Evolutionary conservation across 2,329 filamentous ascomycete species (phyloP), one percentile per base, ranked within the genome.

Genomic region (Pseudogymnoascus pannorum): DNA sequence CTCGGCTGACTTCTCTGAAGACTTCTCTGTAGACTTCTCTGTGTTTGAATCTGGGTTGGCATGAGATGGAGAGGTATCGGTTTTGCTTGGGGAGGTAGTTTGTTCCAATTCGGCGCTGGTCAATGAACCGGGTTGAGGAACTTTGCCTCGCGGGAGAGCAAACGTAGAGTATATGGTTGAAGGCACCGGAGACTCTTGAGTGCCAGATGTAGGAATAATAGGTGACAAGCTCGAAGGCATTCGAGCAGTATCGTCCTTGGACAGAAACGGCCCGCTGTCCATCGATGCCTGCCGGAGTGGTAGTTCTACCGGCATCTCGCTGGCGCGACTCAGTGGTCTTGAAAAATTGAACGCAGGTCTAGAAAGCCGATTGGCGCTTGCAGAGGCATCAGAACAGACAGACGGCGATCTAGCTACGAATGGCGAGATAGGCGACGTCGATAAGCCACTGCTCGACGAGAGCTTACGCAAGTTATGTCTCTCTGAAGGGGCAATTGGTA

Each of bases 321-420:
- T 31, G 63, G 86, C 83, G 70, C 87, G 82, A 73, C 93, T 97
- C 64, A 96, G 76, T 0, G 94, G 94, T 44, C 94, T 84, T 0
- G 94, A 97, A 73, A 97, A 97, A 75, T 99, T 97, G 75, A 95
- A 93, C 0, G 89, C 85, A 0, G 91, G 89, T 14, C 87, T 83
- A 11, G 87, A 85, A 35, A 92, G 75, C 29, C 78, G 75, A 33
- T 74, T 75, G 11, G 82, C 79, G 57, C 76, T 81, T 48, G 81
- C 81, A 1, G 92, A 96, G 58, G 84, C 83, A 64, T 96, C 91
- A 1, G 93, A 97, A 64, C 86, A 87, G 36, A 91, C 81, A 0
- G 94, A 97, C 1, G 92, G 91, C 1, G 92, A 96, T 69, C 92
- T 83, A 62, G 86, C 83, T 62, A 82, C 74, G 59, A 79, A 81